Base-by-base conservation (phyloP, 257 asterid genomes). In the Verbascum thapsus region DNA sequence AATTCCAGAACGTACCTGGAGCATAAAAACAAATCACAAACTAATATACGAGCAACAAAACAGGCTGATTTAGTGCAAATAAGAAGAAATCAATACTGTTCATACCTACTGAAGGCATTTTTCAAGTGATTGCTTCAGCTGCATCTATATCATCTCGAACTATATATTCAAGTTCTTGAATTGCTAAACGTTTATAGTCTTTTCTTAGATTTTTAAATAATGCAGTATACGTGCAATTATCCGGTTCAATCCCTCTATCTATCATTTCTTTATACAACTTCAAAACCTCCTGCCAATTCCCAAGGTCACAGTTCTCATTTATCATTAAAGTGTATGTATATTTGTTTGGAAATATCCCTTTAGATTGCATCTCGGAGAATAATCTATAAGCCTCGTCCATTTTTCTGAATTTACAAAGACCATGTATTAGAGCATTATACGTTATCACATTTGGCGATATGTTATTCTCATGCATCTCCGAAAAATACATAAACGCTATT, bases 281-380 rank as follows among this genome's bases (percentile, higher is more conserved):
- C 65, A 74, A 69, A 56, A 70, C 87, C 75, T 78, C 87, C 16
- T 48, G 58, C 88, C 82, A 80, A 49, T 78, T 74, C 4, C 76
- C 86, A 74, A 68, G 66, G 69, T 84, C 79, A 54, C 65, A 37
- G 69, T 82, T 80, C 69, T 41, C 83, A 69, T 79, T 76, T 63
- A 88, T 81, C 81, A 85, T 59, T 54, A 83, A 83, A 41, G 95
- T 80, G 75, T 77, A 81, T 15, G 87, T 81, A 68, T 85, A 85
- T 64, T 72, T 83, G 61, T 83, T 83, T 7, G 80, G 87, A 45
- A 40, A 58, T 55, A 83, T 30, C 49, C 83, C 77, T 53, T 73
- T 72, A 43, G 34, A 59, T 53, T 69, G 70, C 89, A 85, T 85
- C 72, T 78, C 73, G 5, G 57, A 57, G 42, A 81, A 77, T 60